Evolutionary conservation across 345 rosid species (phyloP), one percentile per base, ranked within the genome.

Genomic region (Heritiera littoralis): DNA sequence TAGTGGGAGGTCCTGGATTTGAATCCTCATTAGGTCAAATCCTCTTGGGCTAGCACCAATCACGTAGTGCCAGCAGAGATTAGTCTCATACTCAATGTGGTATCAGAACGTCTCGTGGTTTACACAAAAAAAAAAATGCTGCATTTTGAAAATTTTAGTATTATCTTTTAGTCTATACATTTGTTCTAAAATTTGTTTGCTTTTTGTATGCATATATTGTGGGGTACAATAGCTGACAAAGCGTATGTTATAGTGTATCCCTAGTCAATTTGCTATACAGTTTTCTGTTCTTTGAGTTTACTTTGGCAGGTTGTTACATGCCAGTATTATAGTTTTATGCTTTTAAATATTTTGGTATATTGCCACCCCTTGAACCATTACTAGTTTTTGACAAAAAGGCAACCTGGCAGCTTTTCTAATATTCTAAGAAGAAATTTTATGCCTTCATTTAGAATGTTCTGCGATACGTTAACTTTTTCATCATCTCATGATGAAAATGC

Each of bases 401-500:
- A 3, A 1, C 45, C 45, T 52, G 45, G 43, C 17, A 51, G 75
- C 32, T 73, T 73, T 38, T 35, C 76, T 73, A 40, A 38, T 73
- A 49, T 35, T 49, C 3, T 13, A 51, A 55, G 13, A 72, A 72
- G 45, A 71, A 51, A 52, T 45, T 72, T 32, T 72, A 8, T 18
- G 51, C 18, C n/a, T 11, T 72, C 49, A 55, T 55, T 55, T 5
- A 54, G 17, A 51, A 55, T 9, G 11, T 73, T 40, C 1, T 56
- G 43, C 9, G 4, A 52, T 54, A 35, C n/a, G 49, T 55, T 40
- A 35, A 55, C 28, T 55, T 73, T 55, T 73, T 55, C 51, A 32
- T 52, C 30, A 72, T 55, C 49, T 55, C 76, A 72, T 55, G 65
- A n/a, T 38, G 12, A 73, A 72, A 55, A 55, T 55, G 49, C 65